Base-by-base conservation (phyloP, 768 basidiomycete species). In the Cystobasidium ongulense region DNA sequence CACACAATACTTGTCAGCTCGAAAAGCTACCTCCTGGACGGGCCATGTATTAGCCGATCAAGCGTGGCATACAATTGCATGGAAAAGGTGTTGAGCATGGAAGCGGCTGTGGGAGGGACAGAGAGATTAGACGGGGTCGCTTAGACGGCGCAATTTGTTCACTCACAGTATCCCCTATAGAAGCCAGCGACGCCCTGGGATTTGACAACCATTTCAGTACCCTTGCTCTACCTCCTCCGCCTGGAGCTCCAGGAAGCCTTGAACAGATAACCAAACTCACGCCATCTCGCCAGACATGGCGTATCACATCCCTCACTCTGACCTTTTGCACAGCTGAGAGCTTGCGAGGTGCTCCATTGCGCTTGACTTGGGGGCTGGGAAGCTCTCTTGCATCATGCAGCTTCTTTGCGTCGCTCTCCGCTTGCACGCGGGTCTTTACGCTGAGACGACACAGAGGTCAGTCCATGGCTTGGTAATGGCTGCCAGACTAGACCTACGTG, bases 51-150 rank as follows among this genome's bases (percentile, higher is more conserved):
- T 59, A 59, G 57, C 57, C 63, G 64, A 23, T 27, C 0, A 53
- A 31, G 46, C 46, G 39, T n/a, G 29, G 41, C 73, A 4, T 27
- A 86, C 91, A 79, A 79, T 93, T 95, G 93, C 88, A 90, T 90
- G 41, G 92, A 95, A 82, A 99, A 99, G 0, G 92, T 96, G 81
- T 96, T 97, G 77, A 98, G 83, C 95, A 98, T 98, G 50, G 91
- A 97, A 27, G 96, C 96, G 11, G 68, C 68, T 71, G 41, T 23
- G 11, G 11, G 46, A 68, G 27, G 27, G 5, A 25, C 5, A 31
- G 4, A 11, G 7, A 27, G 66, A n/a, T 46, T 3, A 43, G 66
- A 10, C n/a, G 25, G 15, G n/a, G 3, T 15, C 66, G 4, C 17
- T 52, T 52, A 13, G 39, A 29, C 15, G 21, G 27, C 46, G 41